Percentiles rank a stretch among this genome's conserved stretches.
These are phyloP conservation scores for Zelopaecilomyces penicillatus DNA, from an alignment of 2,329 filamentous ascomycete genomes.

Conservation along the genomic window DNA sequence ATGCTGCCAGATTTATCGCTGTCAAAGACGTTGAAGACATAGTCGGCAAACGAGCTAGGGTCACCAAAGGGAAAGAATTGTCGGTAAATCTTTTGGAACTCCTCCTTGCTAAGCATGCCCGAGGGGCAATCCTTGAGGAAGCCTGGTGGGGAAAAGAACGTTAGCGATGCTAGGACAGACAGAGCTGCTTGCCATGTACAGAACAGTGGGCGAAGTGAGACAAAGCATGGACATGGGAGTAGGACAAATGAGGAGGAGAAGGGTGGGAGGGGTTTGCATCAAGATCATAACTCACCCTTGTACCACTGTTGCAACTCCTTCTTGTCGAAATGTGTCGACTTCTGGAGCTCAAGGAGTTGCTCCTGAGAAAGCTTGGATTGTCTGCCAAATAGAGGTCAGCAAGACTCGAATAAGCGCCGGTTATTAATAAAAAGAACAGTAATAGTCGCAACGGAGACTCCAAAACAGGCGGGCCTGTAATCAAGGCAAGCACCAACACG, in stretches of 20 bases:
- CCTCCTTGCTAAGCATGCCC: slow-evolving; percentile 93
- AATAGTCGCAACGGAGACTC: too few relatives aligned
- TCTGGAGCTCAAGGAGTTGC: slow-evolving; percentile 90
- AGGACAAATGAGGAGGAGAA: slow-evolving; percentile 1
- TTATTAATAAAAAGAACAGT: too few relatives aligned
- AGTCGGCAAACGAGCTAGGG: slow-evolving; percentile 94
- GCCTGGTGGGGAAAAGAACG: slow-evolving; percentile 44
- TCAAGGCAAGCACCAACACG: too few relatives aligned
- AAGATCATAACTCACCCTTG: slow-evolving; percentile 60
- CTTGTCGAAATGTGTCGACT: slow-evolving; percentile 98
- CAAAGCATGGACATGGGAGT: neutral
- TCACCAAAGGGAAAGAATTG: slow-evolving; percentile 99
- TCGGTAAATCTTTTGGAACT: slow-evolving; percentile 99
- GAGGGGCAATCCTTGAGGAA: slow-evolving; percentile 98
- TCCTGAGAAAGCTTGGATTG: slow-evolving; percentile 97
- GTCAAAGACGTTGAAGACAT: slow-evolving; percentile 99
- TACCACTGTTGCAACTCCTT: slow-evolving; percentile 99
- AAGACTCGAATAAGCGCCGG: too few relatives aligned
- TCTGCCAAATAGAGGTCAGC: slow-evolving; percentile 37
- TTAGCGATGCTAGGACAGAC: neutral
- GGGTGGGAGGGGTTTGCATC: neutral
- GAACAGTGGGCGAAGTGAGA: neutral
- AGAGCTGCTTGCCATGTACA: too few relatives aligned
- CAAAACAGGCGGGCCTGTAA: too few relatives aligned
- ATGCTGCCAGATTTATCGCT: slow-evolving; percentile 95